phyloP scores from a whole-genome alignment of 2,329 filamentous ascomycete species.

The Plenodomus biglobosus region DNA sequence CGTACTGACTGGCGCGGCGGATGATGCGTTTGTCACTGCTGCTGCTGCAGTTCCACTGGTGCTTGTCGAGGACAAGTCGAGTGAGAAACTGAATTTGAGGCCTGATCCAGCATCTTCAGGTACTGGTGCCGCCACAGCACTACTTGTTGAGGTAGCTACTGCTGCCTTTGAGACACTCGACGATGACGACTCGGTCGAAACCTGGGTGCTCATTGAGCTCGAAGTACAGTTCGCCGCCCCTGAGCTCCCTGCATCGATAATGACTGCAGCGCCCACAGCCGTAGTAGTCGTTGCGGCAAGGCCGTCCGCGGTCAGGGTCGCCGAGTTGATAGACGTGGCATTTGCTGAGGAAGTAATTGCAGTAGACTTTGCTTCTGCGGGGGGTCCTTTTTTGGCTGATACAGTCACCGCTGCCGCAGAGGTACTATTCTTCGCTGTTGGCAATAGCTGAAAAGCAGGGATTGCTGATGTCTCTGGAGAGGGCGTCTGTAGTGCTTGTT shows the following conservation, averaged over 20 bases:
- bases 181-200: background rate
- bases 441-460: background rate
- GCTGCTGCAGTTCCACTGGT: background rate
- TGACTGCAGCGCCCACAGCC: constrained; percentile 17
- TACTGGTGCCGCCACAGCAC: constrained; percentile 7
- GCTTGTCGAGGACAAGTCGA: background rate
- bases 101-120: constrained; percentile 20
- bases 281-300: constrained; percentile 24
- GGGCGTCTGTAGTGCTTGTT: background rate
- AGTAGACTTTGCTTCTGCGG: constrained; percentile 10
- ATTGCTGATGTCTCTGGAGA: background rate
- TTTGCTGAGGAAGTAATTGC: constrained; percentile 11
- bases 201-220: background rate
- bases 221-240: background rate
- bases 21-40: constrained; percentile 11
- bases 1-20: constrained; percentile 20
- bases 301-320: constrained; percentile 23
- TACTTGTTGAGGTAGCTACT: background rate
- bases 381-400: constrained; percentile 15
- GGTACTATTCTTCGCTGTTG: background rate
- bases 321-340: constrained; percentile 19
- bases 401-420: constrained; percentile 9
- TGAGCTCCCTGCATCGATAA: constrained; percentile 17
- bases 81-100: background rate
- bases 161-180: background rate